Percentiles rank a stretch among this genome's conserved stretches.
These are phyloP conservation scores for Calocybe cyanea DNA, from an alignment of 768 basidiomycete genomes.

Conservation along the genomic window DNA sequence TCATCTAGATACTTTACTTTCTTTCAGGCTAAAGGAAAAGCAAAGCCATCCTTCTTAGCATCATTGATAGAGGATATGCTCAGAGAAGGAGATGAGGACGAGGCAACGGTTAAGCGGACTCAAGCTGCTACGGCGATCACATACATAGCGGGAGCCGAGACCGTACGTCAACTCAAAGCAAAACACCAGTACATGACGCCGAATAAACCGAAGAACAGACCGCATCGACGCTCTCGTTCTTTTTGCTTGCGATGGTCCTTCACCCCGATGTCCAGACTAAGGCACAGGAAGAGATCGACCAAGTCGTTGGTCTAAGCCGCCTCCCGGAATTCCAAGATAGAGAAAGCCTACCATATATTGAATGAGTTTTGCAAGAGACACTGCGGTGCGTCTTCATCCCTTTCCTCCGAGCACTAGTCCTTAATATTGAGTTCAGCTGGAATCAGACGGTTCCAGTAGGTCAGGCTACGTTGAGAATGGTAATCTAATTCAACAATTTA, in stretches of 20 bases:
- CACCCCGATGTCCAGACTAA: conserved; percentile 20
- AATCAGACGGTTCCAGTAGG: too few relatives aligned
- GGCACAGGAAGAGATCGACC: too few relatives aligned
- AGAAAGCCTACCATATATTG: too few relatives aligned
- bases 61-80: conserved; percentile 15
- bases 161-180: background rate
- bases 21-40: conserved; percentile 17
- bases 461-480: too few relatives aligned
- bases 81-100: background rate
- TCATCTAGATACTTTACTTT: background rate
- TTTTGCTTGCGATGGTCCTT: conserved; percentile 23
- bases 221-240: conserved; percentile 15
- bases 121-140: conserved; percentile 17
- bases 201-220: conserved; percentile 14
- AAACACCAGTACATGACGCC: too few relatives aligned
- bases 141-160: conserved; percentile 27
- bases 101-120: conserved; percentile 12
- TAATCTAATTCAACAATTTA: too few relatives aligned
- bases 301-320: conserved; percentile 21
- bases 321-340: conserved; percentile 23
- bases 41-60: conserved; percentile 21
- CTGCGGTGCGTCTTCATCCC: too few relatives aligned
- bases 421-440: too few relatives aligned
- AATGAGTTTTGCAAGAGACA: too few relatives aligned
- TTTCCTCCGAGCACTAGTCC: background rate